A percentile compares a stretch with the other conserved stretches of the same genome.
phyloP scores from a whole-genome alignment of 106 monocot species.

The Platanthera zijinensis region DNA sequence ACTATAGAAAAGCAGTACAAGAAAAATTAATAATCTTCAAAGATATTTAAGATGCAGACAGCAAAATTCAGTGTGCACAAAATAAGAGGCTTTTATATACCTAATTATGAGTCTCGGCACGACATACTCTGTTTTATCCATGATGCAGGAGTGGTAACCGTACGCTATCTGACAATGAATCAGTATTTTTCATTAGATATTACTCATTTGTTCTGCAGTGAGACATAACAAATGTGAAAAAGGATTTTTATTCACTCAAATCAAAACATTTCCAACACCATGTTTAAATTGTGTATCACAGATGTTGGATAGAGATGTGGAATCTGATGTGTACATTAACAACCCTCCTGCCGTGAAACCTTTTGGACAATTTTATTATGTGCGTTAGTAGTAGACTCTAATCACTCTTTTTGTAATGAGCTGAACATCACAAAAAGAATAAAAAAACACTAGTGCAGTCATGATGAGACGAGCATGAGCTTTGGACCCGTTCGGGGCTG shows the following conservation, averaged over 20 bases:
- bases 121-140: constrained; percentile 25
- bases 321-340: too few species aligned
- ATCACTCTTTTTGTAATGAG: neutral
- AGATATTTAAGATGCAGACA: neutral
- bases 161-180: constrained; percentile 23
- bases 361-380: too few species aligned
- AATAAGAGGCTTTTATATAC: constrained; percentile 8
- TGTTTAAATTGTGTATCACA: neutral
- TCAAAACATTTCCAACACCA: neutral
- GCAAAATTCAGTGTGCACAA: too few species aligned
- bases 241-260: neutral
- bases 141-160: constrained; percentile 42
- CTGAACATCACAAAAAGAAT: neutral
- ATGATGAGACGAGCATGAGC: too few species aligned
- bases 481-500: too few species aligned
- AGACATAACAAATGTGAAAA: neutral
- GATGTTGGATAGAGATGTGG: neutral
- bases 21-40: neutral
- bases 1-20: constrained; percentile 1
- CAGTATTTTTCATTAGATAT: neutral
- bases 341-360: too few species aligned
- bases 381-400: neutral
- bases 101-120: constrained; percentile 29
- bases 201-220: neutral
- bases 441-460: too few species aligned